Evolutionary conservation across 2,329 filamentous ascomycete genomes (phyloP).

Genomic region (Pleurostoma richardsiae): DNA sequence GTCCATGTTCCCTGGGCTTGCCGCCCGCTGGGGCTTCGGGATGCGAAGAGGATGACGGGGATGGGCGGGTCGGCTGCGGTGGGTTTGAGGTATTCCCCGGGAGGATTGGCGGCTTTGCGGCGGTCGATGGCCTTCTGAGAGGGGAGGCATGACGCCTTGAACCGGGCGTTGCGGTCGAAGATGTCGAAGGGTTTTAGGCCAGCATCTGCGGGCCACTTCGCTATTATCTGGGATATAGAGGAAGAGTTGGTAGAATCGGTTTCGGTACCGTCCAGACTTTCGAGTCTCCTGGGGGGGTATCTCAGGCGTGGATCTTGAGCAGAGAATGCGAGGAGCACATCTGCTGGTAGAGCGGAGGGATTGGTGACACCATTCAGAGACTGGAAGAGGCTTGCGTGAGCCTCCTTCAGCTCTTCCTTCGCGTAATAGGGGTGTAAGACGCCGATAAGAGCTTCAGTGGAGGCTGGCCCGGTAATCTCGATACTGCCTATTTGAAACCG

Average conservation of each 20-base stretch:
- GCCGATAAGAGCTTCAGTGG: slow-evolving; percentile 71
- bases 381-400: slow-evolving; percentile 43
- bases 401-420: slow-evolving; percentile 22
- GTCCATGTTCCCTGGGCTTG: slow-evolving; percentile 68
- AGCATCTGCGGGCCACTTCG: slow-evolving; percentile 62
- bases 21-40: slow-evolving; percentile 32
- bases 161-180: slow-evolving; percentile 64
- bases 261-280: slow-evolving; percentile 27
- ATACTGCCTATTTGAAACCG: slow-evolving; percentile 63
- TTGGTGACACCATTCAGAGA: slow-evolving; percentile 58
- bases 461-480: slow-evolving; percentile 60
- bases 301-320: slow-evolving; percentile 74
- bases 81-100: slow-evolving; percentile 57
- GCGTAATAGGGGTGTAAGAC: slow-evolving; percentile 53
- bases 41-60: slow-evolving; percentile 67
- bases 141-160: slow-evolving; percentile 60
- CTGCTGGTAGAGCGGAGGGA: slow-evolving; percentile 62
- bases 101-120: slow-evolving; percentile 58
- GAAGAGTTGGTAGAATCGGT: slow-evolving; percentile 30
- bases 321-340: slow-evolving; percentile 67
- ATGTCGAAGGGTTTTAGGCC: slow-evolving; percentile 44
- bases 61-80: slow-evolving; percentile 66
- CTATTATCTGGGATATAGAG: slow-evolving; percentile 47
- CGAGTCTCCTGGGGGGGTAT: slow-evolving; percentile 62
- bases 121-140: slow-evolving; percentile 79